Evolutionary conservation across 2,329 filamentous ascomycete genomes (phyloP).

Genomic region (Aspergillus oerlinghausenensis): DNA sequence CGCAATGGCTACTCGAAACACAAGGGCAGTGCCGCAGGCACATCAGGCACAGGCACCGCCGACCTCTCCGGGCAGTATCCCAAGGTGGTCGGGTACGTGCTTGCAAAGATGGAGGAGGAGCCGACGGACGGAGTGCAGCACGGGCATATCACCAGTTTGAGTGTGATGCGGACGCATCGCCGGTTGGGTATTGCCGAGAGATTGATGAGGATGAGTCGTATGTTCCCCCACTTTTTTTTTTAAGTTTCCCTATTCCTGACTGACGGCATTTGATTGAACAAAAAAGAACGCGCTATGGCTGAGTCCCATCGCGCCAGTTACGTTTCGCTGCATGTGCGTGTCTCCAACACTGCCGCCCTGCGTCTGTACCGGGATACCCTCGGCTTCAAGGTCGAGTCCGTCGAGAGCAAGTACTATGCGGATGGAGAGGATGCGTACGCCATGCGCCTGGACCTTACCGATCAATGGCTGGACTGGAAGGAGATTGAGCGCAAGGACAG

Average conservation of each 20-base stretch:
- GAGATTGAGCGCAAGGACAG: constrained; percentile 40
- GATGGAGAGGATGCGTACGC: constrained; percentile 94
- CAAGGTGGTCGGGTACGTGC: constrained; percentile 97
- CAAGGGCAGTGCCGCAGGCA: constrained; percentile 53
- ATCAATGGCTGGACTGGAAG: constrained; percentile 44
- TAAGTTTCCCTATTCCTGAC: background rate
- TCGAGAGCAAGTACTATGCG: constrained; percentile 61
- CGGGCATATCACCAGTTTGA: constrained; percentile 92
- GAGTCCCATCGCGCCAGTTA: constrained; percentile 89
- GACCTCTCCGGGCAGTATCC: constrained; percentile 59
- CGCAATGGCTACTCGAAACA: constrained; percentile 68
- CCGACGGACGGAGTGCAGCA: constrained; percentile 84
- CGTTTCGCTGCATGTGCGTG: constrained; percentile 91
- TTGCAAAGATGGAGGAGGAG: constrained; percentile 99
- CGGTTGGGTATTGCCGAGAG: constrained; percentile 91
- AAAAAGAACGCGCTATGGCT: constrained; percentile 84
- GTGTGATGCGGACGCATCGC: constrained; percentile 93
- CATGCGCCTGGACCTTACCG: constrained; percentile 79
- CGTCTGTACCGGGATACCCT: constrained; percentile 90
- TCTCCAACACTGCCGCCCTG: constrained; percentile 86
- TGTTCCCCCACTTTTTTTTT: constrained; percentile 28
- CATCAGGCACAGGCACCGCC: constrained; percentile 10
- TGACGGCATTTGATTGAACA: background rate
- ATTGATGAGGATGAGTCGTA: constrained; percentile 93
- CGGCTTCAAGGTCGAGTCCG: constrained; percentile 78